phyloP scores from a whole-genome alignment of 1,284 basidiomycete genomes.

The Chondrostereum purpureum region DNA sequence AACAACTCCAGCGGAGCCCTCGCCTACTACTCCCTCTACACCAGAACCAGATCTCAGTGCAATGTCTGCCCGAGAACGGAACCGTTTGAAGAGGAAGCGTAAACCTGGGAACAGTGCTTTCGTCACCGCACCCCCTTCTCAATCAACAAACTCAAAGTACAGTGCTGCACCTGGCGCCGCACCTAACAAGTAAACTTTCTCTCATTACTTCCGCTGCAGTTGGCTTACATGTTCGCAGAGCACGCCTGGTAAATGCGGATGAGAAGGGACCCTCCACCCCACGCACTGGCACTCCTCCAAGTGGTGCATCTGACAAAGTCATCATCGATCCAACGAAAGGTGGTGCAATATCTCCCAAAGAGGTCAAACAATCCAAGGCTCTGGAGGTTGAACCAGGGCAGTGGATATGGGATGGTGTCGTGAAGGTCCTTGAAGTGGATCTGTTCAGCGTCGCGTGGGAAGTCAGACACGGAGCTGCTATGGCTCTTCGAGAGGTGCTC shows the following conservation, averaged over 20 bases:
- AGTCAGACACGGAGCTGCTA: conserved; percentile 88
- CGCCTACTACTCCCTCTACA: conserved; percentile 39
- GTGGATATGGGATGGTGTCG: conserved; percentile 89
- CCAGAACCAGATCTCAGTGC: conserved; percentile 40
- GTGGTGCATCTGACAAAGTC: conserved; percentile 50
- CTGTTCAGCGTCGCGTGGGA: conserved; percentile 91
- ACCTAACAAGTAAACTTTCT: conserved; percentile 42
- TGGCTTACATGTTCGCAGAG: conserved; percentile 36
- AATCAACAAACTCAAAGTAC: conserved; percentile 51
- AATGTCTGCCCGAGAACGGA: conserved; percentile 82
- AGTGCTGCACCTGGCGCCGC: conserved; percentile 42
- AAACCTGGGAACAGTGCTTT: conserved; percentile 80
- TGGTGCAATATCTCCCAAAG: conserved; percentile 72
- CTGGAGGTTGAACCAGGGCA: conserved; percentile 66
- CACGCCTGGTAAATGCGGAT: conserved; percentile 58
- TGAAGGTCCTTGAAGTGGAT: conserved; percentile 78
- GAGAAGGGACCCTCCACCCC: conserved; percentile 40
- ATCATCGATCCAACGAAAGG: conserved; percentile 74
- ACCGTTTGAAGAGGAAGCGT: conserved; percentile 85
- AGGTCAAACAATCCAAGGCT: conserved; percentile 65
- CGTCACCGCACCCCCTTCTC: conserved; percentile 65
- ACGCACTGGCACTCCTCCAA: conserved; percentile 50
- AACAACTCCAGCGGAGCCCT: conserved; percentile 49
- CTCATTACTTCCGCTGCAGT: conserved; percentile 3
- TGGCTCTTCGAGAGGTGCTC: conserved; percentile 86